phyloP scores from a whole-genome alignment of 768 basidiomycete genomes.

The Macrolepiota dolichaula region DNA sequence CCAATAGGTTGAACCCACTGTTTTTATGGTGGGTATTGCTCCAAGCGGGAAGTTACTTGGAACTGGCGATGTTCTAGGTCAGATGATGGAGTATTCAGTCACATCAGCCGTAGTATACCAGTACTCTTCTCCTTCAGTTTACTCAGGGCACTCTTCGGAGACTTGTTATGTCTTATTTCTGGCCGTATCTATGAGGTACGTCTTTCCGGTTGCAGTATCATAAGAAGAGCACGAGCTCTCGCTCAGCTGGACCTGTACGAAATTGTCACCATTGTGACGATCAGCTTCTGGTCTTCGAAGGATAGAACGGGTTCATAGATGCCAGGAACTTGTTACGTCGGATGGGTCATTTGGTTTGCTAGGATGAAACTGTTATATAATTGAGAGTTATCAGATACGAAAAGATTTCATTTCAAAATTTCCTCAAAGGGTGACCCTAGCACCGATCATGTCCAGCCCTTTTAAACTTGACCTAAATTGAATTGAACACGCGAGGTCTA shows the following conservation, averaged over 20 bases:
- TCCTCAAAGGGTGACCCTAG: not conserved
- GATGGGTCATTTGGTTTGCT: not conserved
- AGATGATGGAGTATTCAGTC: constrained; percentile 33
- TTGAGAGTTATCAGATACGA: not conserved
- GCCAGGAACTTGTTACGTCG: not conserved
- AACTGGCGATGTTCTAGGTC: constrained; percentile 15
- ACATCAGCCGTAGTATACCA: constrained; percentile 46
- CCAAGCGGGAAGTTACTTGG: constrained; percentile 9
- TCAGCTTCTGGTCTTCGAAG: not conserved
- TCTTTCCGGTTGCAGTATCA: not conserved
- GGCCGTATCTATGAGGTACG: constrained; percentile 1
- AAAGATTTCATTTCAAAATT: not conserved
- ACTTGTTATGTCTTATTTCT: constrained; percentile 22
- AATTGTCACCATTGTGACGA: not conserved
- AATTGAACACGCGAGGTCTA: not conserved
- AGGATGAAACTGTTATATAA: too few species aligned
- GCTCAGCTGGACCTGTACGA: not conserved
- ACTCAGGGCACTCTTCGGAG: constrained; percentile 34
- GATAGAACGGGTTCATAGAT: not conserved
- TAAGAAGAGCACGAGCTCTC: not conserved
- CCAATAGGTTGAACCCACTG: constrained; percentile 9
- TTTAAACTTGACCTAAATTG: not conserved
- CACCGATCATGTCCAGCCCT: constrained; percentile 3
- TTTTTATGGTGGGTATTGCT: constrained; percentile 9
- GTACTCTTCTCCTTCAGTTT: constrained; percentile 58